Conservation (phyloP, 805 yeast genomes). For the Starmerella bacillaris region DNA sequence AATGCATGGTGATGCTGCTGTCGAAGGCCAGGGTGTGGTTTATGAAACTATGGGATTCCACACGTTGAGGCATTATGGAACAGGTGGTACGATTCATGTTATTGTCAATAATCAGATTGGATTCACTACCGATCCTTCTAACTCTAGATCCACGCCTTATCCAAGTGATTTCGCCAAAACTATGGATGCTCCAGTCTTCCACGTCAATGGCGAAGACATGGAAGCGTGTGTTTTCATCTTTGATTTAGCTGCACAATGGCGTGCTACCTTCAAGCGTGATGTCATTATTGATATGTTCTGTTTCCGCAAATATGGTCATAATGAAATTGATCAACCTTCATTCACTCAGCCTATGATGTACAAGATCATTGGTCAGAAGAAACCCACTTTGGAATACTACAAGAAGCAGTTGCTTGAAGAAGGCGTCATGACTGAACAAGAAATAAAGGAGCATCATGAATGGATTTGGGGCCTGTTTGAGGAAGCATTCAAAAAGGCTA, state of each 20-base stretch:
- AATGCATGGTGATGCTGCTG: conserved; percentile 98
- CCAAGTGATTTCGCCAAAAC: conserved; percentile 96
- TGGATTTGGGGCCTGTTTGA: conserved; percentile 96
- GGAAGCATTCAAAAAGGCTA: conserved; percentile 71
- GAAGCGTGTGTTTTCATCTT: conserved; percentile 83
- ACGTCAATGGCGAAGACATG: conserved; percentile 94
- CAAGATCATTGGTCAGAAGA: conserved; percentile 72
- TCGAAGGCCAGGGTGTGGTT: conserved; percentile 97
- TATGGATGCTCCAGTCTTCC: conserved; percentile 96
- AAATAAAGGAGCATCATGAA: conserved; percentile 85
- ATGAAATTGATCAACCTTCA: conserved; percentile 97
- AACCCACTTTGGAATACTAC: conserved; percentile 75
- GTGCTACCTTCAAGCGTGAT: conserved; percentile 90
- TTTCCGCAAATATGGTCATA: conserved; percentile 97
- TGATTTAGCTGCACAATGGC: conserved; percentile 96
- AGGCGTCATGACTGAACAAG: conserved; percentile 76
- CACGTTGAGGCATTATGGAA: conserved; percentile 80
- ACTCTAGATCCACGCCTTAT: conserved; percentile 92
- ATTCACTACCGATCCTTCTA: conserved; percentile 96
- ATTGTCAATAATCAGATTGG: conserved; percentile 98
- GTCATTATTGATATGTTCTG: conserved; percentile 94
- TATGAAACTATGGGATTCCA: conserved; percentile 96
- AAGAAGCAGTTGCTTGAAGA: conserved; percentile 61
- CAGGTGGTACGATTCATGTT: conserved; percentile 96
- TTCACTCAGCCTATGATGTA: conserved; percentile 99